Evolutionary conservation across 1,284 basidiomycete species (phyloP), one percentile per base, ranked within the genome.

Genomic region (Ustilago lituana): DNA sequence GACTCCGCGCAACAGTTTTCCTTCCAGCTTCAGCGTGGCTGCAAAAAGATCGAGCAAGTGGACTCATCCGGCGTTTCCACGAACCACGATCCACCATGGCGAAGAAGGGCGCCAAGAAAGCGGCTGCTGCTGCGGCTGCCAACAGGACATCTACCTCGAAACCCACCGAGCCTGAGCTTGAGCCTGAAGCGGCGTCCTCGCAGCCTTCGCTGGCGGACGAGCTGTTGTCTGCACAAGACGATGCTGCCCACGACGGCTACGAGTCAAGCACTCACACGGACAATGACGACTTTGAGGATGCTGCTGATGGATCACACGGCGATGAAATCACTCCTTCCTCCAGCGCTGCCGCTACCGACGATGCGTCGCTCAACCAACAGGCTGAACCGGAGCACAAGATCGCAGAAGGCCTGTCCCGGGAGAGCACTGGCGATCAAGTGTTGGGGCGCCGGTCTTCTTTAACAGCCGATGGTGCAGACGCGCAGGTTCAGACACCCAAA

Each of bases 261-360:
- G 67, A 64, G 17, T 64, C 67, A 4, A 61, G 57, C 54, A 65
- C 57, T 2, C 60, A 64, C 32, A 69, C 66, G 4, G 61, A 70
- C 54, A 61, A 64, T 24, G 67, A 70, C 26, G 60, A 64, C 31
- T 70, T 70, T 23, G 57, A 70, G 38, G 67, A 70, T 48, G 67
- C 67, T 26, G 67, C 67, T 14, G 67, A 70, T 19, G 67, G 53
- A 12, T 52, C 56, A 1, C 46, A 62, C n/a, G 33, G 40, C 10
- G 66, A 69, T 20, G 56, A 54, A 12, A 41, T 55, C 24, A 57
- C 57, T 2, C 63, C 49, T 1, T 59, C 57, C 1, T 60, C 57
- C 7, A 60, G 62, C 51, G 43, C 51, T 5, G 43, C 31, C 10
- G 41, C 60, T 8, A 46, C 35, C 10, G 47, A 52, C 5, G 44